These are phyloP conservation scores for Colletotrichum sp. DNA, from an alignment of 2,329 filamentous ascomycete genomes.

Conservation along the genomic window DNA sequence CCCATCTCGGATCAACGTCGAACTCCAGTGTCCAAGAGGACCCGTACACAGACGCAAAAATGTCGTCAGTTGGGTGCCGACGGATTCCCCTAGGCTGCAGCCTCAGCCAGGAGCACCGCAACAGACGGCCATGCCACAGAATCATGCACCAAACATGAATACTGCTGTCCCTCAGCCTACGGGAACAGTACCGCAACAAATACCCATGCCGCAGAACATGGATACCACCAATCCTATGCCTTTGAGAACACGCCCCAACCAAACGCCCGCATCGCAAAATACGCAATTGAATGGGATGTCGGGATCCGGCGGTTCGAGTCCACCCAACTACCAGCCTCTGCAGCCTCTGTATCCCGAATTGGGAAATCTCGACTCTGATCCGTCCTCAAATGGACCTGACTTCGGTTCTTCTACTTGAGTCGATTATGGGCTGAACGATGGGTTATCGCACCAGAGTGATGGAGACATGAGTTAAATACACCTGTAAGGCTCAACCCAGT, in stretches of 20 bases:
- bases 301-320: background rate
- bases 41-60: rapidly evolving
- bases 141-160: background rate
- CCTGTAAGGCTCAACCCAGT: background rate
- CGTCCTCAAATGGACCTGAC: background rate
- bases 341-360: background rate
- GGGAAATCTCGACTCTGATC: background rate
- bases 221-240: rapidly evolving
- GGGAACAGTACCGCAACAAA: background rate
- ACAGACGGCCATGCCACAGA: background rate
- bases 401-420: background rate
- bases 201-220: background rate
- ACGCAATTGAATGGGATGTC: background rate
- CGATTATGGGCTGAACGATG: background rate
- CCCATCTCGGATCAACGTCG: background rate
- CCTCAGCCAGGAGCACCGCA: background rate
- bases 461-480: background rate
- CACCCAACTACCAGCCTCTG: background rate
- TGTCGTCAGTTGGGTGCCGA: background rate
- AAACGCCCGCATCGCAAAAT: background rate
- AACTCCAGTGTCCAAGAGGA: rapidly evolving
- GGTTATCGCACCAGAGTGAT: background rate
- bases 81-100: background rate
- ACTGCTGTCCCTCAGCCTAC: background rate
- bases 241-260: background rate